These are phyloP conservation scores for Amyloporia xantha DNA, from an alignment of 768 basidiomycete species.

Conservation along the genomic window DNA sequence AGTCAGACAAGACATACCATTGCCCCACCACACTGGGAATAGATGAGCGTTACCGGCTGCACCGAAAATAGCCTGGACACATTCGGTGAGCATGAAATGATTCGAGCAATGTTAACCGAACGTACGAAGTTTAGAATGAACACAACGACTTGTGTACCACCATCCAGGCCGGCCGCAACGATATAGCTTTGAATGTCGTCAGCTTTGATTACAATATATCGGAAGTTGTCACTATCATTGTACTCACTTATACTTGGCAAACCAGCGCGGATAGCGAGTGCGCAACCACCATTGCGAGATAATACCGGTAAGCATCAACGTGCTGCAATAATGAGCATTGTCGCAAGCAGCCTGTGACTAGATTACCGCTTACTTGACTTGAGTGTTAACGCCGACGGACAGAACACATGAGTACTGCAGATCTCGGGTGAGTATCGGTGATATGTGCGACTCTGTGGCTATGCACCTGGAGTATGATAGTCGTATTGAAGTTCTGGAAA, in stretches of 20 bases:
- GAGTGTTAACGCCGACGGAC: constrained; percentile 51
- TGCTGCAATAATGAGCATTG: constrained; percentile 17
- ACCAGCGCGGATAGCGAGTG: constrained; percentile 31
- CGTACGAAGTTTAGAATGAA: constrained; percentile 29
- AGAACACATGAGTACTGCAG: constrained; percentile 35
- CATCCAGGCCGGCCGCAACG: constrained; percentile 32
- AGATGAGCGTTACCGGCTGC: constrained; percentile 20
- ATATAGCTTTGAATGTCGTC: constrained; percentile 30
- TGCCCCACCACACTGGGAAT: constrained; percentile 24
- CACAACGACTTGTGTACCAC: constrained; percentile 32
- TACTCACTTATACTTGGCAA: constrained; percentile 20
- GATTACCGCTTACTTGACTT: constrained; percentile 26
- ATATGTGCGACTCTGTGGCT: no score
- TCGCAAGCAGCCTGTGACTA: background rate
- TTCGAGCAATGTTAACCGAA: constrained; percentile 17
- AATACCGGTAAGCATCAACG: constrained; percentile 35
- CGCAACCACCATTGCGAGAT: constrained; percentile 42
- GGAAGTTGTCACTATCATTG: background rate
- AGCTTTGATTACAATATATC: no score
- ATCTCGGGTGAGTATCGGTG: no score
- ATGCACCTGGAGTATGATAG: constrained; percentile 27
- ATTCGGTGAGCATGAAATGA: constrained; percentile 4
- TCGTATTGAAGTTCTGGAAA: constrained; percentile 43
- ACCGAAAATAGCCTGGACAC: constrained; percentile 23
- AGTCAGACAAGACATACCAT: constrained; percentile 9